Base-by-base conservation (phyloP, 192 early-diverging fungal species). In the Lobulomyces angularis region DNA sequence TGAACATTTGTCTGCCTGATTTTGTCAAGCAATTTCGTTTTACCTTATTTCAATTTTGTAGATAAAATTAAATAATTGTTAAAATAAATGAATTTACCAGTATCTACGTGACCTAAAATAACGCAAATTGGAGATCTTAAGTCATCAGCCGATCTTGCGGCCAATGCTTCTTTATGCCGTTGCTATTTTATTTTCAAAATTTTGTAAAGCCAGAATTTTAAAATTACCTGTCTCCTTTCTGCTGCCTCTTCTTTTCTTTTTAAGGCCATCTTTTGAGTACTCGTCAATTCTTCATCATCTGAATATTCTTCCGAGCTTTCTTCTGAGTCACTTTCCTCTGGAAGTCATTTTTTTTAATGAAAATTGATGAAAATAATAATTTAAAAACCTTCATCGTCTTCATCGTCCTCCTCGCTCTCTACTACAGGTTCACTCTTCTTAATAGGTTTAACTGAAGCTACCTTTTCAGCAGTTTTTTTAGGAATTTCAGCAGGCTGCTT, bases 1-100 rank as follows among this genome's bases (percentile, higher is more conserved):
- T 97, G 93, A 12, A 99, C 95, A 67, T 94, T 94, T 21, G 95
- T 99, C 59, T 97, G 91, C 35, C 95, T 79, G 63, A 99, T 90
- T 77, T 94, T 95, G 69, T 99, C 95, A 29, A 99, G 70, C 20
- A 99, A 62, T 67, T 95, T 97, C 23, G 95, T 99, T 59, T 88
- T 86, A 49, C 41, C 39, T 35, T 27, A 19, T 20, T 14, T 52
- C 20, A 12, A 11, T 52, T 47, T 56, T 41, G 31, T 12, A 12
- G 12, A 52, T 6, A 16, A 5, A 38, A 49, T n/a, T 17, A 17
- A 18, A 14, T 24, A 47, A 46, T 1, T n/a, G 46, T 30, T 53
- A 5, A 37, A 42, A 18, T 54, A 59, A 50, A 58, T 69, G 46
- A 59, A 64, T 50, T 76, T 79, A 50, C 83, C 88, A 5, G 90